Evolutionary conservation across 768 basidiomycete species (phyloP), one percentile per base, ranked within the genome.

Genomic region (Mycena pura): DNA sequence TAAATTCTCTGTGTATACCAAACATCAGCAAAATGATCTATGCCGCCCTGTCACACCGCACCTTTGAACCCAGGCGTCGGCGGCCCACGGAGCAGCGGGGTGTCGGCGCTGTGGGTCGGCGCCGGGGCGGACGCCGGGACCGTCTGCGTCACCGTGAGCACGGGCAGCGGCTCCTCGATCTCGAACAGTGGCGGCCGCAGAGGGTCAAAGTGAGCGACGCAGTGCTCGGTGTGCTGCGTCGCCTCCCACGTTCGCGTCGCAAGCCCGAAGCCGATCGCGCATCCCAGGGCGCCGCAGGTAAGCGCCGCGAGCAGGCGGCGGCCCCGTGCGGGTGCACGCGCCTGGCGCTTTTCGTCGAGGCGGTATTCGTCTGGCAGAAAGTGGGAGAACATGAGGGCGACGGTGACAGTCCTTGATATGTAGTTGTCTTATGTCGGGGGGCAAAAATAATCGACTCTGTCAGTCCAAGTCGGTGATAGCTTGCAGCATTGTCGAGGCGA

Each of bases 61-160:
- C 78, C 78, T 68, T 77, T 74, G 66, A 82, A 82, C 53, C 73
- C 72, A 47, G 65, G 46, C 2, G 81, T 81, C 15, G 82, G 82
- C 5, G 77, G 73, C 0, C 82, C 82, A n/a, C 59, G 45, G 32
- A 66, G 25, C 47, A 66, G 27, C 48, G 9, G 34, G 34, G 34
- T 36, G 41, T 10, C 13, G 21, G 14, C 41, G 41, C 44, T 46
- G 22, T 3, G 10, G 17, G 9, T 50, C 27, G 48, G 11, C 28
- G 25, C 21, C 7, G 46, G 55, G 24, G 43, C 34, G 46, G 31
- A 46, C 21, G 43, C 61, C 11, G 54, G 53, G 3, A 48, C 62
- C 40, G 52, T 64, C 0, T 59, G 46, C 17, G 54, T 58, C 6
- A 48, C 62, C 40, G 52, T 64, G 1, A 64, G 46, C 17, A 63